Conservation (phyloP, 371 early-diverging fungal species). For the Mucor plumbeus region DNA sequence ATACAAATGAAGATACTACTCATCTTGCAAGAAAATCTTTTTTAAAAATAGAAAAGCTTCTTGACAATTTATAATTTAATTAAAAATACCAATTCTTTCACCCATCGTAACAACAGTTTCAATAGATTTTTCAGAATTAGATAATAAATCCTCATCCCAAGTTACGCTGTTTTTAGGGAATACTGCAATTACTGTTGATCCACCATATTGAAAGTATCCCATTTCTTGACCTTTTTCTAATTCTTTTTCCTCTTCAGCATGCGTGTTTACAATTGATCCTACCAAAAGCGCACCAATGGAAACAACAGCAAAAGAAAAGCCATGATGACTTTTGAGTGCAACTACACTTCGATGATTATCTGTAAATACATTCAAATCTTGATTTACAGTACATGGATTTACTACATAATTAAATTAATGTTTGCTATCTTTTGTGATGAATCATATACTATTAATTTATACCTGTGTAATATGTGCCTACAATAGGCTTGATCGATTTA, state of each 20-base stretch:
- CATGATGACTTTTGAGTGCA: constrained; percentile 29
- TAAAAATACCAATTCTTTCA: constrained; percentile 41
- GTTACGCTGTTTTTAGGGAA: constrained; percentile 61
- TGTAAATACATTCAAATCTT: constrained; percentile 51
- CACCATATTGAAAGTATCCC: constrained; percentile 72
- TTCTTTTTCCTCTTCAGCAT: constrained; percentile 38
- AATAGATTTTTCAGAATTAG: constrained; percentile 52
- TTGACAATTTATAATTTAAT: background rate
- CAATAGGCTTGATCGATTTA: constrained; percentile 25
- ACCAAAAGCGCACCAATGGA: constrained; percentile 56
- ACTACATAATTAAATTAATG: constrained; percentile 20
- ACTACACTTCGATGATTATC: constrained; percentile 52
- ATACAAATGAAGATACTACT: background rate
- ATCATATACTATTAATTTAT: background rate
- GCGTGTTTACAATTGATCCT: constrained; percentile 53
- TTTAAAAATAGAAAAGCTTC: background rate
- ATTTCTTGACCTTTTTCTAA: constrained; percentile 65
- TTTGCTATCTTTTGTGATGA: too few relatives aligned
- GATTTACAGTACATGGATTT: constrained; percentile 55
- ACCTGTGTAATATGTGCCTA: constrained; percentile 47
- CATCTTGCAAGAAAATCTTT: background rate
- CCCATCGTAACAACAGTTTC: constrained; percentile 62
- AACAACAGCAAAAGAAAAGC: constrained; percentile 39
- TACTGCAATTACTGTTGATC: constrained; percentile 66
- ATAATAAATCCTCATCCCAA: constrained; percentile 68